Conservation (phyloP, 192 early-diverging fungal species). For the Coemansia sp. region DNA sequence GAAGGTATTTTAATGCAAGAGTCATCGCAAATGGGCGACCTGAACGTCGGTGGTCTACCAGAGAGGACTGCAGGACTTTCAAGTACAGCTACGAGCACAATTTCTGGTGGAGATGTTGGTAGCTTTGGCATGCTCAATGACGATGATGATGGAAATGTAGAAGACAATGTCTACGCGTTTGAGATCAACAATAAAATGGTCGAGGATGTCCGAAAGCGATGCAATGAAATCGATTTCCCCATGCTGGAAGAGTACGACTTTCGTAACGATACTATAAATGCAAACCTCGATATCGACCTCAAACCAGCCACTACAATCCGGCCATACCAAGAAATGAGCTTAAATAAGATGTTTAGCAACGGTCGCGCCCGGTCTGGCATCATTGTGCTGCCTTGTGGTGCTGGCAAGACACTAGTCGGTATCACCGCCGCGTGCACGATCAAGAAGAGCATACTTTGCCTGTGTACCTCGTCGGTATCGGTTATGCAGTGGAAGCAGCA, state of each 20-base stretch:
- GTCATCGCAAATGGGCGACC: conserved; percentile 68
- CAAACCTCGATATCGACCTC: conserved; percentile 77
- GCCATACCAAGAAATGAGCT: conserved; percentile 91
- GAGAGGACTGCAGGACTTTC: conserved; percentile 32
- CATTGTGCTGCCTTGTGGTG: conserved; percentile 98
- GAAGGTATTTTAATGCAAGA: conserved; percentile 61
- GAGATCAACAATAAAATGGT: conserved; percentile 70
- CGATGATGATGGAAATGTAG: conserved; percentile 74
- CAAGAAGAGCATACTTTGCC: conserved; percentile 89
- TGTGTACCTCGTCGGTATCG: conserved; percentile 93
- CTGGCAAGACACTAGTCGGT: conserved; percentile 97
- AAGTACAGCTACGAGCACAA: not conserved
- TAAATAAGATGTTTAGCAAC: conserved; percentile 99
- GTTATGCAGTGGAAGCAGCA: conserved; percentile 99
- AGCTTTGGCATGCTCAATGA: conserved; percentile 48
- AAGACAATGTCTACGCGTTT: conserved; percentile 76
- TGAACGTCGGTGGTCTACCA: conserved; percentile 65
- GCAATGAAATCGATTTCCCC: conserved; percentile 89
- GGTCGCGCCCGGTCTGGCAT: conserved; percentile 91
- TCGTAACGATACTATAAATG: conserved; percentile 68
- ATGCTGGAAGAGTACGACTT: conserved; percentile 99
- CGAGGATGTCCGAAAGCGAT: conserved; percentile 81
- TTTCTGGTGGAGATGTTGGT: not conserved
- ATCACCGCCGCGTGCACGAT: conserved; percentile 98
- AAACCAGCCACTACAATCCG: conserved; percentile 92